Evolutionary conservation across 2,329 filamentous ascomycete genomes (phyloP), one percentile per base, ranked within the genome.

Genomic region (Exophiala dermatitidis): DNA sequence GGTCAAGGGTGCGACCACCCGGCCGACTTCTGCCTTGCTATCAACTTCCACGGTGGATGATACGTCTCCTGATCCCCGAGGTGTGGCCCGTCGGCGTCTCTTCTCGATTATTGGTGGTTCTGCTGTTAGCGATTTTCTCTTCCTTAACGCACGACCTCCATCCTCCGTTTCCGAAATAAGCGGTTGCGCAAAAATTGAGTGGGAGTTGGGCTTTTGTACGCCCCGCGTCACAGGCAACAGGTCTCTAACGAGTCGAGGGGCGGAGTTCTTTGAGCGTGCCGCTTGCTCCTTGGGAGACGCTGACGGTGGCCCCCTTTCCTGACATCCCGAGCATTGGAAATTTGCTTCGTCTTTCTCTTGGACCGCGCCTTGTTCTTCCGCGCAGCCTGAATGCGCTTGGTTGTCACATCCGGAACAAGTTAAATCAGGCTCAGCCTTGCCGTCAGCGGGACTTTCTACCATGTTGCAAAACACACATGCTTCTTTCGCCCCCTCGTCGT

Each of bases 371-470:
- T 82, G 80, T 67, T 86, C 81, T 66, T 85, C 83, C 54, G 89
- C 90, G 72, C 91, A 96, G 78, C 93, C 86, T 69, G 86, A 84
- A 75, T 97, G 91, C 65, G 90, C 91, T 70, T 89, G 86, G 66
- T 91, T 86, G 60, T 84, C 84, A 70, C 91, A 97, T 59, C 82
- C 77, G 56, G 75, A 76, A 69, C 91, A 96, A 48, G 83, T 74
- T 56, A 96, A 74, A 67, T 85, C 89, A 54, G 84, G 77, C 60
- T 88, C 86, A 59, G 80, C 83, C 1, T 88, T 87, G 63, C 91
- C 88, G 59, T 91, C 78, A 50, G 93, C 48, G 9, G 46, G 36
- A 37, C 30, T 86, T 71, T 94, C 88, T 60, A 87, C 84, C 67
- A 88, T 79, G 52, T 83, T 83, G 72, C 90, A 96, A 65, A 91